A percentile compares a stretch with the other conserved stretches of the same genome.
phyloP scores from a whole-genome alignment of 148 eudicot species.

The Drosera capensis region DNA sequence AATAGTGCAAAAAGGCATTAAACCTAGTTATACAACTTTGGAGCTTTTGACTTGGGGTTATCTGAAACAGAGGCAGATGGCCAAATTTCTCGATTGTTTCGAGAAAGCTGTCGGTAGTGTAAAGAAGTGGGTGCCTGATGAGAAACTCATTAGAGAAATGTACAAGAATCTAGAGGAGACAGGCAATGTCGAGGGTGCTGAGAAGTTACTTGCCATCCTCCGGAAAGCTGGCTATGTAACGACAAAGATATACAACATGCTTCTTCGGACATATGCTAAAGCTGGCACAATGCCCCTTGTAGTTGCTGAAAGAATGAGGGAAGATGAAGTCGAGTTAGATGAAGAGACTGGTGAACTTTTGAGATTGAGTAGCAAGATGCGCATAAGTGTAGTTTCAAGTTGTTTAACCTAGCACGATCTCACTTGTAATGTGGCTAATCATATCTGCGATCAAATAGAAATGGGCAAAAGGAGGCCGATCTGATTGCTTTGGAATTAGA shows the following conservation, averaged over 20 bases:
- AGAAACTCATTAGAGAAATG: constrained; percentile 35
- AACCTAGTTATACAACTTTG: constrained; percentile 76
- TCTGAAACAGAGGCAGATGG: constrained; percentile 39
- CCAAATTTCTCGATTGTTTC: constrained; percentile 47
- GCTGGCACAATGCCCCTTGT: constrained; percentile 72
- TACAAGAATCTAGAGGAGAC: constrained; percentile 36
- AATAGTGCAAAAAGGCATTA: constrained; percentile 41
- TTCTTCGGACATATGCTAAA: constrained; percentile 53
- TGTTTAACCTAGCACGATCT: constrained; percentile 17
- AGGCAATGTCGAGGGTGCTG: constrained; percentile 53
- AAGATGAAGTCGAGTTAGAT: constrained; percentile 40
- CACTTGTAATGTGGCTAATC: too few species aligned
- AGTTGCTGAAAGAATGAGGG: constrained; percentile 66
- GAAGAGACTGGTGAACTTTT: constrained; percentile 55
- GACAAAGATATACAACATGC: constrained; percentile 58
- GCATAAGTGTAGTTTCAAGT: constrained; percentile 35
- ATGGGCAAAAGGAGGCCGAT: too few species aligned
- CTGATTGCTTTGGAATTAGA: too few species aligned
- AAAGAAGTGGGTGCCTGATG: constrained; percentile 68
- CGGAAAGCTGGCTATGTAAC: constrained; percentile 55
- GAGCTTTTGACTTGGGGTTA: constrained; percentile 82
- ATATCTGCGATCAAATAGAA: too few species aligned
- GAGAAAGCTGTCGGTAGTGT: constrained; percentile 59
- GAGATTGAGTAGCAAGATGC: constrained; percentile 46
- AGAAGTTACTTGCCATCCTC: constrained; percentile 39